Conservation (phyloP, 2,329 filamentous ascomycete genomes). For the Stylonectria norvegica region DNA sequence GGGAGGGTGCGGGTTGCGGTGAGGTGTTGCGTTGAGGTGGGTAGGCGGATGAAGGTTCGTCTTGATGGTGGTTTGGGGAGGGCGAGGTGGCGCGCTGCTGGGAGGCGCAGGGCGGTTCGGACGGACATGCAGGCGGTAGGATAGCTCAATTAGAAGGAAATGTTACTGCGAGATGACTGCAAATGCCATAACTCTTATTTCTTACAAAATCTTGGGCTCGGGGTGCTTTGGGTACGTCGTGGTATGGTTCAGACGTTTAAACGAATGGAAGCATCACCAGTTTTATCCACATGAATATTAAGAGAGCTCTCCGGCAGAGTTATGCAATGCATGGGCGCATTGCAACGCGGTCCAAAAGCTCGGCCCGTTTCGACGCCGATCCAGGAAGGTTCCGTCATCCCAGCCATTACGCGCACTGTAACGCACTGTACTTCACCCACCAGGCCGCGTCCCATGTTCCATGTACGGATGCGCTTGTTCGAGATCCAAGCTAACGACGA, state of each 20-base stretch:
- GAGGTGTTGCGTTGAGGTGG: constrained; percentile 55
- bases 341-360: constrained; percentile 2
- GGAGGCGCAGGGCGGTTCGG: constrained; percentile 13
- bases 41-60: constrained; percentile 41
- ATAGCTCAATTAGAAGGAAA: too few relatives aligned
- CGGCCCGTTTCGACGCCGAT: constrained; percentile 28
- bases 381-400: constrained; percentile 29
- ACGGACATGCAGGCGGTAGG: background rate
- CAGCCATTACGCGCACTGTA: background rate
- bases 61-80: constrained; percentile 23
- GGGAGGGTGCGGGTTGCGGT: constrained; percentile 73
- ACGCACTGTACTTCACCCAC: background rate
- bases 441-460: background rate
- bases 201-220: too few relatives aligned
- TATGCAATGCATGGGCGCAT: background rate
- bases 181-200: background rate
- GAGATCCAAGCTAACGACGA: background rate
- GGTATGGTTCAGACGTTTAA: too few relatives aligned
- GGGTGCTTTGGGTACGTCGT: too few relatives aligned
- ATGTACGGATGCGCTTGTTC: too few relatives aligned
- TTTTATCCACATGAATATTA: background rate
- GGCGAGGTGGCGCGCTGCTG: constrained; percentile 13
- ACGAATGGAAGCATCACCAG: background rate
- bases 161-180: background rate
- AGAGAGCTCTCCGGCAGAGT: too few relatives aligned